A percentile compares a stretch with the other conserved stretches of the same genome.
Evolutionary conservation across 805 yeast genomes (phyloP).

Genomic region (Maudiozyma turicensis): DNA sequence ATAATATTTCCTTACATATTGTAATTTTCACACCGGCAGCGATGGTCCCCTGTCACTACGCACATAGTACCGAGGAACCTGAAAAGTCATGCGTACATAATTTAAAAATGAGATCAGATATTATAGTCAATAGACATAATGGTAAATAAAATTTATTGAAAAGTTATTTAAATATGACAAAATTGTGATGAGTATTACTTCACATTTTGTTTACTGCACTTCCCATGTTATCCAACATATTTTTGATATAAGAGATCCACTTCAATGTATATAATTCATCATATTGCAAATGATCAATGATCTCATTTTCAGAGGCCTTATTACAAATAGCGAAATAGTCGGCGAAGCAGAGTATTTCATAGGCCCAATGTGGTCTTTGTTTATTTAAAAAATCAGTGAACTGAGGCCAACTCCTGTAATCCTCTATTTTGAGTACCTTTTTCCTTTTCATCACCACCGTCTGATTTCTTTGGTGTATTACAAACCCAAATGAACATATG

Average conservation of each 20-base stretch:
- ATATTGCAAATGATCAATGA: not conserved
- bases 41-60: too few relatives aligned
- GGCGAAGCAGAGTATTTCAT: slow-evolving; percentile 1
- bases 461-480: slow-evolving; percentile 12
- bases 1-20: too few relatives aligned
- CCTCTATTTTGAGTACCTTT: not conserved
- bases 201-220: not conserved
- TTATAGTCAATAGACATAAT: not conserved
- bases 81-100: too few relatives aligned
- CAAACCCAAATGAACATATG: slow-evolving; percentile 31
- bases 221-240: not conserved
- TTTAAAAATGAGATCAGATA: too few relatives aligned
- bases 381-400: not conserved
- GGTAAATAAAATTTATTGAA: not conserved
- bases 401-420: not conserved
- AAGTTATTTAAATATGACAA: not conserved
- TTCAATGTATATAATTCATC: slow-evolving; percentile 3
- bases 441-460: not conserved
- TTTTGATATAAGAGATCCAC: slow-evolving; percentile 1
- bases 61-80: too few relatives aligned
- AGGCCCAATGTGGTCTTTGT: not conserved
- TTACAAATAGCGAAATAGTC: not conserved
- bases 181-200: not conserved
- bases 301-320: not conserved
- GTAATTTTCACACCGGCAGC: too few relatives aligned